phyloP scores from a whole-genome alignment of 805 yeast species.

The Lipomyces oligophaga region DNA sequence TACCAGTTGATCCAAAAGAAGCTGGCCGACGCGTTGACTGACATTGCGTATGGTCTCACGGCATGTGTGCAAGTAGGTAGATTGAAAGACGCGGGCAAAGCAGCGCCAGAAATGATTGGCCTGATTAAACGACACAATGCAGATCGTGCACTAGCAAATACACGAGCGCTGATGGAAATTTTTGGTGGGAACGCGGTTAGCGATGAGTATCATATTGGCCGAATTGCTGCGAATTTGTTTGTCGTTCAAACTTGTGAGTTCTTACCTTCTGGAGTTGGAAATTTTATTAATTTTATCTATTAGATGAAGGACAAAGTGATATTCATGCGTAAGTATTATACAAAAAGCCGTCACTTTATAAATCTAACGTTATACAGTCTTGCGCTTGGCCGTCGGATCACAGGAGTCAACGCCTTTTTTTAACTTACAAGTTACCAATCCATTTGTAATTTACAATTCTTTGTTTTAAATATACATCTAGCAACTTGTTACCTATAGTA shows the following conservation, averaged over 20 bases:
- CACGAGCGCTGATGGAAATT: conserved; percentile 43
- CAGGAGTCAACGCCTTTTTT: conserved; percentile 40
- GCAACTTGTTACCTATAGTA: too few relatives aligned
- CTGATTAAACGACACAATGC: conserved; percentile 45
- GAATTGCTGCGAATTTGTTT: conserved; percentile 43
- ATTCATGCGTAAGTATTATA: conserved; percentile 40
- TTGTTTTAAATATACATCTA: too few relatives aligned
- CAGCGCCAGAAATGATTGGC: conserved; percentile 44
- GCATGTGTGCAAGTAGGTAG: conserved; percentile 44
- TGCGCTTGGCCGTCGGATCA: conserved; percentile 42
- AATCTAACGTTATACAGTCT: background rate
- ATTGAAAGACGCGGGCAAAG: conserved; percentile 40
- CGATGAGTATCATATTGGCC: conserved; percentile 44
- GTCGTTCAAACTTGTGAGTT: conserved; percentile 43
- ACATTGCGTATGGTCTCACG: conserved; percentile 40
- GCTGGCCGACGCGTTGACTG: conserved; percentile 44
- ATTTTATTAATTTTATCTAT: background rate
- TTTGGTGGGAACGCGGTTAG: conserved; percentile 47
- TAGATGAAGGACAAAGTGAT: conserved; percentile 44
- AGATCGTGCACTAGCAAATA: conserved; percentile 40
- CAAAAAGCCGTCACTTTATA: background rate
- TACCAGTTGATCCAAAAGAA: conserved; percentile 44
- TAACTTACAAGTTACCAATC: too few relatives aligned
- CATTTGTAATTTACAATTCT: too few relatives aligned
- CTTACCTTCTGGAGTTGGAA: too few relatives aligned